Base-by-base conservation (phyloP, 1,139 yeast genomes). In the Zygosaccharomyces pseudobailii region DNA sequence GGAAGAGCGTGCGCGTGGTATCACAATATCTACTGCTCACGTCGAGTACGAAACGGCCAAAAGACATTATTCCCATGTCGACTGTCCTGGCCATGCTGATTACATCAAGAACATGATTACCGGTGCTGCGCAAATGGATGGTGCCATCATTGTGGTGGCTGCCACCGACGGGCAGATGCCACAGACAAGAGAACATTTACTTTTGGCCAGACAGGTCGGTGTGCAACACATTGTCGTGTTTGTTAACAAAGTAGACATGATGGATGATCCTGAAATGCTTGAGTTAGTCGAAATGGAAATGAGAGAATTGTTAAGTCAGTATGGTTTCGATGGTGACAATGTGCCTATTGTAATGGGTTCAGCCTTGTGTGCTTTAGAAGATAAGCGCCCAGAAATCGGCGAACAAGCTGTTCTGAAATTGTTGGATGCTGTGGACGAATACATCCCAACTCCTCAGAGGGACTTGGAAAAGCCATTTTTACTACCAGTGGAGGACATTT, bases 81-180 rank as follows among this genome's bases (percentile, higher is more conserved):
- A 90, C 75, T 87, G 94, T 77, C 97, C 97, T 51, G 98, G 98
- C 63, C 98, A 92, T 80, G 95, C 95, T 56, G 97, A 92, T 79
- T 92, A 90, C 73, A 92, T 92, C 73, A 92, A 92, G 78, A 90
- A 90, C 72, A 92, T 92, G 97, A 92, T 92, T 72, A 88, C 97
- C 59, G 97, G 97, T 83, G 97, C 97, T 63, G 96, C 97, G 62
- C 96, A 92, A 72, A 90, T 90, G 97, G 98, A 92, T 71, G 97
- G 97, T 78, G 98, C 97, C 60, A 90, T 92, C 65, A 90, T 92
- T 75, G 98, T 92, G 57, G 98, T 92, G 71, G 97, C 97, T 66
- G 98, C 98, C 56, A 79, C 96, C 52, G 98, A 92, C 68, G 98
- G 98, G 67, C 96, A 90, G 75, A 92, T 92, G 98, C 97, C 97